Base-by-base conservation (phyloP, 1,284 basidiomycete species). In the Irpex lacteus region DNA sequence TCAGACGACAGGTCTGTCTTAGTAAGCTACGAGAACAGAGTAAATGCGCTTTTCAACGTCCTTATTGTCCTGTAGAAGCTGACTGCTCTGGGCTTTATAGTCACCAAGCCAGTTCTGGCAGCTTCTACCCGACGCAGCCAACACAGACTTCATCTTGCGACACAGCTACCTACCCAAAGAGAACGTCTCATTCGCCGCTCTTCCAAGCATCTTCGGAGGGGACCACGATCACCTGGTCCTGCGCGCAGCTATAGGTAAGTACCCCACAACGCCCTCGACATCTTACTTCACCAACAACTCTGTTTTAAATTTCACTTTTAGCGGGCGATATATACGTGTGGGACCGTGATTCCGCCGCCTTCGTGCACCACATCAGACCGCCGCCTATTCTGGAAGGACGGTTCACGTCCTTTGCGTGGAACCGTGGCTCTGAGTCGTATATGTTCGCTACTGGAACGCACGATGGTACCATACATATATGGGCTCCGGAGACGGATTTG, bases 1-100 rank as follows among this genome's bases (percentile, higher is more conserved):
- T 78, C 82, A 53, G 82, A 82, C 68, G 86, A 85, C 15, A 72
- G 83, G 6, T 78, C 86, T 15, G 89, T 88, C 21, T 74, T 93
- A 58, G 82, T 92, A 61, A 89, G 88, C 71, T 90, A 89, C 69
- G 88, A 91, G 74, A 85, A 85, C 72, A 89, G 88, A 79, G 90
- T 87, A 4, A 9, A 44, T 44, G 11, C 4, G 3, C 62, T 91
- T 21, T 6, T n/a, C n/a, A n/a, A n/a, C n/a, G n/a, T n/a, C n/a
- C n/a, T n/a, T n/a, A n/a, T n/a, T n/a, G n/a, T n/a, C n/a, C n/a
- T n/a, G n/a, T n/a, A n/a, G n/a, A n/a, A n/a, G n/a, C n/a, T n/a
- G n/a, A n/a, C n/a, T n/a, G n/a, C n/a, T n/a, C n/a, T 44, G 11
- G 19, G 3, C 62, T 91, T 21, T 6, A 8, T 19, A 53, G 50